Base-by-base conservation (phyloP, 2,329 filamentous ascomycete genomes). In the Fusarium hostae region DNA sequence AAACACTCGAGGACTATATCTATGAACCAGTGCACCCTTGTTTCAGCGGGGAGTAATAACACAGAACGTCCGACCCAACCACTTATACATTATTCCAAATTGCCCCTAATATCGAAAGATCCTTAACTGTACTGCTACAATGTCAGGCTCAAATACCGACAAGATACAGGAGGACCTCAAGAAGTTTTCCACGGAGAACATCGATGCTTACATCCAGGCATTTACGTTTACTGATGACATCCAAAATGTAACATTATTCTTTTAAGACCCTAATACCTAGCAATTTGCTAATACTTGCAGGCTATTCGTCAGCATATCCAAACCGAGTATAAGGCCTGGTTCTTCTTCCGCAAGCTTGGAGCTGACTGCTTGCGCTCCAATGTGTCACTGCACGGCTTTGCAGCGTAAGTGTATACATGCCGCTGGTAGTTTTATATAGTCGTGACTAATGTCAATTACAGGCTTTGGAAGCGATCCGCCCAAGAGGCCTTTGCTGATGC, bases 331-430 rank as follows among this genome's bases (percentile, higher is more conserved):
- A 62, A 56, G 24, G 20, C 34, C 9, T 56, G 51, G 51, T 62
- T 62, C 43, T 62, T 62, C 43, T 62, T 55, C 28, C 59, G 59
- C 26, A 62, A 62, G 51, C 51, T 62, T 35, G 59, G 59, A 15
- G 37, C 50, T 9, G 59, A 62, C 13, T 62, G 50, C 34, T 34
- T 62, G 18, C 50, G 59, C 6, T 62, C 59, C 10, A 62, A 62
- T 20, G 51, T 62, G 13, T 34, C 59, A 10, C 51, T 62, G 15
- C 59, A 62, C 28, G 59, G 59, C 20, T 62, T 62, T 24, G 59
- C 59, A 32, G 54, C 50, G 59, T 56, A 41, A 47, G 28, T 39
- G 20, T 39, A 39, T 39, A 39, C 37, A n/a, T 39, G 37, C 37
- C 37, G 16, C 18, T 39, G 37, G 20, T 39, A 39, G 20, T 39